Conservation (phyloP, 2,329 filamentous ascomycete genomes). For the Fusarium newnesense region DNA sequence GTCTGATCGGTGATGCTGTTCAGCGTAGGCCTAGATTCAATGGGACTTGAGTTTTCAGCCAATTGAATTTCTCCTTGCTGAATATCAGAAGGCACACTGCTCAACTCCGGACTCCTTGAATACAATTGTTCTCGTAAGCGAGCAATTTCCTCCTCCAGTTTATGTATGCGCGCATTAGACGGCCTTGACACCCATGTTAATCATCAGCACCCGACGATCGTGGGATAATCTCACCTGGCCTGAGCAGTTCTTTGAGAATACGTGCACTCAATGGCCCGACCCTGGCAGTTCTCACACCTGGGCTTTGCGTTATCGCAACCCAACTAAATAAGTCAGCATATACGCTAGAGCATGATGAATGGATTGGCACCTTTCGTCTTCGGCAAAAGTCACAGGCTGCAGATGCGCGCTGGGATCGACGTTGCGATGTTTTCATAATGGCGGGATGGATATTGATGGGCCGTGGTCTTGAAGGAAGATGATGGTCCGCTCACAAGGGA, state of each 20-base stretch:
- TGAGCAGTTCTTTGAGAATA: constrained; percentile 21
- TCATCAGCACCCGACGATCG: accelerated
- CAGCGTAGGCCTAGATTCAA: accelerated
- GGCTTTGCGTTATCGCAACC: constrained; percentile 37
- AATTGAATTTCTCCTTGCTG: accelerated
- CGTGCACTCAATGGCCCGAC: constrained; percentile 7
- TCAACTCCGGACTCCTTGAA: not conserved
- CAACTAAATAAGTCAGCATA: not conserved
- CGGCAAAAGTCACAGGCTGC: constrained; percentile 38
- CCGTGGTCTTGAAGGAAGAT: not conserved
- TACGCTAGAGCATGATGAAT: accelerated
- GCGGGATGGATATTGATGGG: not conserved
- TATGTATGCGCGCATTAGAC: constrained; percentile 45
- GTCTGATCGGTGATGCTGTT: not conserved
- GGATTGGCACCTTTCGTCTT: constrained; percentile 25
- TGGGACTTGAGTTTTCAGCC: accelerated
- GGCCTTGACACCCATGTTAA: not conserved
- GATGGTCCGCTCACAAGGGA: not conserved
- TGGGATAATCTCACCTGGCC: not conserved
- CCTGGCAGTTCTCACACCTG: constrained; percentile 29
- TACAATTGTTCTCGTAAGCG: constrained; percentile 45
- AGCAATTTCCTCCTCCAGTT: constrained; percentile 52
- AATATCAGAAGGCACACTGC: accelerated
- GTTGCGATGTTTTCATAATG: not conserved
- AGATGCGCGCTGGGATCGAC: not conserved